phyloP scores from a whole-genome alignment of 2,329 filamentous ascomycete species.

The Colletotrichum camelliae region DNA sequence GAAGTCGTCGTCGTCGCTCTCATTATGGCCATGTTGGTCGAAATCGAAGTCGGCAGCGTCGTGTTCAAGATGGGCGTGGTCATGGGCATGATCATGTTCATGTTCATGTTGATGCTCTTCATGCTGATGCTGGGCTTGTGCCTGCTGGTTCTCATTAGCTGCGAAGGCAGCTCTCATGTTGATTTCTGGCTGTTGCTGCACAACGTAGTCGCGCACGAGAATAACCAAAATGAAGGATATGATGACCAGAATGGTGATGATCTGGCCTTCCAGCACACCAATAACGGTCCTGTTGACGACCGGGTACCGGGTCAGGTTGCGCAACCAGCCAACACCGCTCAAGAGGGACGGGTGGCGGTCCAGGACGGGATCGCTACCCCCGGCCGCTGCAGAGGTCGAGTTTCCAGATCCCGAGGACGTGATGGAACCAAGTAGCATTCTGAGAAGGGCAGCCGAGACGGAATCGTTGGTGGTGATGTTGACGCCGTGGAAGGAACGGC shows the following conservation, averaged over 20 bases:
- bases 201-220: slow-evolving; percentile 94
- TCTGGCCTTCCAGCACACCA: slow-evolving; percentile 86
- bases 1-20: slow-evolving; percentile 1
- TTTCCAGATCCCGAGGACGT: slow-evolving; percentile 25
- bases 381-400: background rate
- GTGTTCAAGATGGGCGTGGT: background rate
- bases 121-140: background rate
- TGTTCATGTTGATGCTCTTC: background rate
- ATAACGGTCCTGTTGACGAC: slow-evolving; percentile 80
- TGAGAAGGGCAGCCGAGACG: slow-evolving; percentile 36
- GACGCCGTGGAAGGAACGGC: slow-evolving; percentile 29
- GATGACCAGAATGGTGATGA: slow-evolving; percentile 91
- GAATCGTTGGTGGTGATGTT: slow-evolving; percentile 37
- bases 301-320: slow-evolving; percentile 70
- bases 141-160: slow-evolving; percentile 10
- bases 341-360: slow-evolving; percentile 50
- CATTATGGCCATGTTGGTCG: background rate
- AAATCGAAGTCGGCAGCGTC: background rate
- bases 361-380: slow-evolving; percentile 18
- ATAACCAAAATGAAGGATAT: slow-evolving; percentile 97
- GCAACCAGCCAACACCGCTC: slow-evolving; percentile 61
- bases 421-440: slow-evolving; percentile 30
- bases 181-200: slow-evolving; percentile 94
- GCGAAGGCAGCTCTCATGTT: slow-evolving; percentile 74
- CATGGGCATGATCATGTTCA: slow-evolving; percentile 8